Evolutionary conservation across 2,329 filamentous ascomycete species (phyloP), one percentile per base, ranked within the genome.

Genomic region (Microsporum audouinii): DNA sequence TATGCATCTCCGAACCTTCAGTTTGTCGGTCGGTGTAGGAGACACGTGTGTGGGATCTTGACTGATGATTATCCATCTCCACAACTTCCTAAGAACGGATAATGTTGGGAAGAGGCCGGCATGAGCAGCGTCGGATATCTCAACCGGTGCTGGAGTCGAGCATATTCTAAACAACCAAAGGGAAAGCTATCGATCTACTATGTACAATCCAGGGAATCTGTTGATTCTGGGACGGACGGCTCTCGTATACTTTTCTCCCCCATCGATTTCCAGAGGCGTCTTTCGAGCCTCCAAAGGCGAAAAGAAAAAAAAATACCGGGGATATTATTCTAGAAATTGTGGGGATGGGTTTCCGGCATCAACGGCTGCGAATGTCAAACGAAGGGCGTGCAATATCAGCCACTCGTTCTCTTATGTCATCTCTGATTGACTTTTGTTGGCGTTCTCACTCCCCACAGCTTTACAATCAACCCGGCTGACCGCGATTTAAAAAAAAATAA

Each of bases 351-450:
- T 41, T 10, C n/a, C 36, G 33, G 51, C 51, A 36, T 58, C 56
- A 58, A 58, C 56, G 39, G 55, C 36, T 23, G 17, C 23, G 49
- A 43, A 57, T 59, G 57, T 59, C 57, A 59, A 59, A 49, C n/a
- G 57, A 59, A 59, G 57, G 57, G 57, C 57, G 57, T 43, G 57
- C 39, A 36, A 29, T 59, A 2, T 59, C 27, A 29, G n/a, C 57
- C 43, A 57, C 2, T 57, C 34, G 12, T 57, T 57, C 5, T 6
- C 57, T 59, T 59, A 59, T 36, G 39, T 59, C 39, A 59, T 14
- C 57, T 3, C 27, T n/a, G 51, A 34, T 55, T 55, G 51, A 55
- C 51, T 55, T 55, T 36, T 3, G 14, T 31, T 36, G 12, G 14
- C 45, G 14, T 34, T n/a, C 23, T 34, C 17, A n/a, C 31, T 34